A percentile compares a stretch with the other conserved stretches of the same genome.
Evolutionary conservation across 1,139 yeast genomes (phyloP).

Genomic region (Lodderomyces elongisporus): DNA sequence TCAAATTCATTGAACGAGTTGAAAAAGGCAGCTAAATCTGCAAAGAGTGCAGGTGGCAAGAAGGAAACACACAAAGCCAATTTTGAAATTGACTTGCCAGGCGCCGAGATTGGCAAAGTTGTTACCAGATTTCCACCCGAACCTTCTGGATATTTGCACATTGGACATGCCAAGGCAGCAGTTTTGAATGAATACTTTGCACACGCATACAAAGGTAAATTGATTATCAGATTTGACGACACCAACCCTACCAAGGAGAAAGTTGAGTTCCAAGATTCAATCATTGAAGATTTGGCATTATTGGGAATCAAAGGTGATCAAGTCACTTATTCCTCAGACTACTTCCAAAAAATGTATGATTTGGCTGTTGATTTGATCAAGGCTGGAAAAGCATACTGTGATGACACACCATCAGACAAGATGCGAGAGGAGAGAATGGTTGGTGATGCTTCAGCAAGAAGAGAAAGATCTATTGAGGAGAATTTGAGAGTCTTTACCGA

Average conservation of each 20-base stretch:
- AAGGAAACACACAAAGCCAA: constrained; percentile 84
- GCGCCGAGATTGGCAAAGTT: constrained; percentile 87
- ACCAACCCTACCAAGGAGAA: constrained; percentile 96
- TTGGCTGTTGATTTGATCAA: constrained; percentile 78
- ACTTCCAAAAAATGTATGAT: constrained; percentile 86
- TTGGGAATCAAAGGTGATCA: constrained; percentile 89
- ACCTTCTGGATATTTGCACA: constrained; percentile 86
- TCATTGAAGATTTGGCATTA: constrained; percentile 80
- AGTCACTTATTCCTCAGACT: constrained; percentile 85
- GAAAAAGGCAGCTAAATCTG: constrained; percentile 54
- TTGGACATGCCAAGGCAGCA: constrained; percentile 97
- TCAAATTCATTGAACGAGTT: constrained; percentile 66
- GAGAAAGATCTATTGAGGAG: constrained; percentile 89
- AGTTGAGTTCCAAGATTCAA: constrained; percentile 86
- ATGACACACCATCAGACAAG: constrained; percentile 85
- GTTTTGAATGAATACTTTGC: constrained; percentile 94
- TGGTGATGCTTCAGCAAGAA: constrained; percentile 84
- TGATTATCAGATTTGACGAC: constrained; percentile 93
- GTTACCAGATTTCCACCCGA: constrained; percentile 97
- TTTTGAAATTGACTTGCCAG: constrained; percentile 86
- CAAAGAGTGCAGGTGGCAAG: constrained; percentile 52
- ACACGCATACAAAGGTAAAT: constrained; percentile 85
- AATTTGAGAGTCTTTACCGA: constrained; percentile 76
- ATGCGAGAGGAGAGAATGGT: constrained; percentile 99
- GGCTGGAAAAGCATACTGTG: constrained; percentile 95